A percentile compares a stretch with the other conserved stretches of the same genome.
Conservation (phyloP, 1,284 basidiomycete species). For the Rhodotorula sp. region DNA sequence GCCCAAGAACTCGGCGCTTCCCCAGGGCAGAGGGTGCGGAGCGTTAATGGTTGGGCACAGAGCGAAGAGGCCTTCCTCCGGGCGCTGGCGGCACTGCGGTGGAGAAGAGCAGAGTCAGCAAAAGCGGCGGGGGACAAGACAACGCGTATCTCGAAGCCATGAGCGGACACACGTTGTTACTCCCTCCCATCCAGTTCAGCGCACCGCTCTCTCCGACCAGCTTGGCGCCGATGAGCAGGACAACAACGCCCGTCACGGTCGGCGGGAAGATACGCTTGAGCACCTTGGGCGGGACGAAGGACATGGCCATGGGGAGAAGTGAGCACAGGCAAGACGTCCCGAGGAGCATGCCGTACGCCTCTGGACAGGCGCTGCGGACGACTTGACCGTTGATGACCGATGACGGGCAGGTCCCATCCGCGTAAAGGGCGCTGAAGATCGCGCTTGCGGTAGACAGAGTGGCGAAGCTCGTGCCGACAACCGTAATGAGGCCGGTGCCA, state of each 20-base stretch:
- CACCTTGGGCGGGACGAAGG: background rate
- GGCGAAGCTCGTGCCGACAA: background rate
- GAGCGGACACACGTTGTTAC: background rate
- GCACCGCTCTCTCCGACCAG: background rate
- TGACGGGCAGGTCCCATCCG: background rate
- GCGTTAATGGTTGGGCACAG: background rate
- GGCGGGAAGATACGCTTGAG: slow-evolving; percentile 4
- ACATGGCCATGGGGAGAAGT: background rate
- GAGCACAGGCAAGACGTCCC: background rate
- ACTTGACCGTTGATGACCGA: background rate
- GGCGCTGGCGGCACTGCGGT: background rate
- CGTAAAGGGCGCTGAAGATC: background rate
- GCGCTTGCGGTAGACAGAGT: background rate
- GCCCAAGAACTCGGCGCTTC: background rate
- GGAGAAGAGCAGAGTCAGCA: too few relatives aligned
- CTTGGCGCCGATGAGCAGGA: background rate
- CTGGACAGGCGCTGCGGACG: background rate
- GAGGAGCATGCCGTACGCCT: background rate
- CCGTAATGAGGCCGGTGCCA: background rate
- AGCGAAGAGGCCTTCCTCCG: background rate
- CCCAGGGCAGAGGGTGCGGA: background rate
- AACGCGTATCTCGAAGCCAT: too few relatives aligned
- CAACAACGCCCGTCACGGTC: background rate
- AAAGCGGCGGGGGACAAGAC: too few relatives aligned
- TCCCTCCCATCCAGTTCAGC: background rate